Base-by-base conservation (phyloP, 1,284 basidiomycete genomes). In the Boletellus dicymbophilus region DNA sequence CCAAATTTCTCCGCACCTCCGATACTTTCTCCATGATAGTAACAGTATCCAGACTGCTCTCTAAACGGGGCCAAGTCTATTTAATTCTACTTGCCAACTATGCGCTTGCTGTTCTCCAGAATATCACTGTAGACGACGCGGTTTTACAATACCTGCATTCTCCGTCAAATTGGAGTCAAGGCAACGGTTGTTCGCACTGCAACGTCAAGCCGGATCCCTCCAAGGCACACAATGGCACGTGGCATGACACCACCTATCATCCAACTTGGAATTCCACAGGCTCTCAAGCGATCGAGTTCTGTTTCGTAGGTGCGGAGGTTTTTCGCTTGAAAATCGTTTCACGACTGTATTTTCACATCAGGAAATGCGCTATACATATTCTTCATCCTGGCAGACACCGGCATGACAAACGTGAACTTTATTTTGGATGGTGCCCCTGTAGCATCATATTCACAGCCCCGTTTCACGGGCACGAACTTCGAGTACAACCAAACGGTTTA, bases 281-380 rank as follows among this genome's bases (percentile, higher is more conserved):
- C n/a, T 16, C 12, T 18, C 56, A 40, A 37, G 6, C 2, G 2
- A 28, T 60, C 23, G 26, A 56, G 13, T 38, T 63, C 18, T 50
- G 39, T 11, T 61, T 61, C 4, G 50, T 36, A 27, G 61, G 59
- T 50, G 18, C 2, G 48, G 22, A 6, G 4, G 13, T 15, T 15
- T 13, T 10, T 23, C 18, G 3, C 6, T 30, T 30, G 12, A 4
- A 18, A n/a, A 6, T 13, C 15, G 30, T 6, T 18, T n/a, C 8
- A 31, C 18, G 8, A 7, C 16, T 2, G n/a, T 8, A 5, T 16
- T 25, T 12, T 2, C 1, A 6, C 7, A 12, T 2, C 39, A 60
- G 59, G 61, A 25, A 60, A 30, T n/a, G 58, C 37, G 1, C 1
- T 63, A 11, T 60, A 63, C 13, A 51, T 63, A 26, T 60, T 61